phyloP scores from a whole-genome alignment of 129 eudicot species.

The Artemisia tridentata region DNA sequence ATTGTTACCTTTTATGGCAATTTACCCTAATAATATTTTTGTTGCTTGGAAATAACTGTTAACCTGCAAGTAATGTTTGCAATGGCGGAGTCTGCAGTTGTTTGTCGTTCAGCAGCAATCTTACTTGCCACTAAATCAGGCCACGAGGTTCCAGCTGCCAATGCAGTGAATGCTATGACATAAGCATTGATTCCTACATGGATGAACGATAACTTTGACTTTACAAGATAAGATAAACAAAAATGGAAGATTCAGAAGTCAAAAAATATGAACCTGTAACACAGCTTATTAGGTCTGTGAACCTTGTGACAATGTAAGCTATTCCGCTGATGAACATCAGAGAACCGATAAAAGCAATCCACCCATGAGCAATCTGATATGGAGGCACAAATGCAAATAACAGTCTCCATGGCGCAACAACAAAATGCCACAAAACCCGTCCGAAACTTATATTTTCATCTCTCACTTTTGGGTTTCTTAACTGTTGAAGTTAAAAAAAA shows the following conservation, averaged over 20 bases:
- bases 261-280: slow-evolving; percentile 60
- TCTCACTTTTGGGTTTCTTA: slow-evolving; percentile 46
- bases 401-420: slow-evolving; percentile 77
- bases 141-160: slow-evolving; percentile 96
- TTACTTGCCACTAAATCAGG: slow-evolving; percentile 97
- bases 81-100: slow-evolving; percentile 93
- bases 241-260: neutral
- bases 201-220: slow-evolving; percentile 14
- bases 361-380: slow-evolving; percentile 88
- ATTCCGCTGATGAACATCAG: slow-evolving; percentile 76
- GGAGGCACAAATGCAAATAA: slow-evolving; percentile 95
- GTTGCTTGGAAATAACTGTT: neutral
- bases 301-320: slow-evolving; percentile 75
- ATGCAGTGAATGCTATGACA: slow-evolving; percentile 88
- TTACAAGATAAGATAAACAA: slow-evolving; percentile 13
- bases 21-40: neutral
- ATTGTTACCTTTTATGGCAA: neutral
- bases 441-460: slow-evolving; percentile 35
- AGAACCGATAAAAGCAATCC: slow-evolving; percentile 86
- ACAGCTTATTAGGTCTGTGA: slow-evolving; percentile 85
- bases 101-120: slow-evolving; percentile 93
- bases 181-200: slow-evolving; percentile 77
- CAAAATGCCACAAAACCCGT: slow-evolving; percentile 51
- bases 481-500: slow-evolving; percentile 33
- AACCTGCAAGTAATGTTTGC: slow-evolving; percentile 99